Base-by-base conservation (phyloP, 2,329 filamentous ascomycete species). In the Albophoma yamanashiensis region DNA sequence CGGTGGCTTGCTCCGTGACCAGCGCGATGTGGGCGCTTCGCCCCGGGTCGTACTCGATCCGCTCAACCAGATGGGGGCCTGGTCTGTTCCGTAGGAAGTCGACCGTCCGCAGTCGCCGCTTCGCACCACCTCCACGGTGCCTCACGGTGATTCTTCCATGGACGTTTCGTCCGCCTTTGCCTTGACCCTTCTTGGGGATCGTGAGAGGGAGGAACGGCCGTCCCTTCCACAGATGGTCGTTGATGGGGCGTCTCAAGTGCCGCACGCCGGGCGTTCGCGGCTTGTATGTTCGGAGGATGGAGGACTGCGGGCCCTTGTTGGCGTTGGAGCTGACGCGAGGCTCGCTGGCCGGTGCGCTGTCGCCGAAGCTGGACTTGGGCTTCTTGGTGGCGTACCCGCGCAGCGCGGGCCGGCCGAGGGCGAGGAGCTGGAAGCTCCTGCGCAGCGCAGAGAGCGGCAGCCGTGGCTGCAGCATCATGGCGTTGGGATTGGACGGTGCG, bases 221-320 rank as follows among this genome's bases (percentile, higher is more conserved):
- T 61, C 94, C 94, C 76, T 96, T 97, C 91, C 91, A 97, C 55
- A 99, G 79, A 74, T 99, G 94, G 69, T 97, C 92, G 75, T 97
- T 97, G 75, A 97, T 88, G 17, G 94, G 92, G 52, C 94, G 85
- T 73, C 88, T 89, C 65, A 99, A 79, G 83, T 99, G 94, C 69
- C 94, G 87, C 61, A 96, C 75, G 82, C 94, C 94, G 15, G 93
- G 93, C 0, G 94, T 97, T 68, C 91, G 87, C 42, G 94, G 94
- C 74, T 90, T 97, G 75, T 97, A 99, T 59, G 89, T 94, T 68
- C 91, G 87, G 73, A 97, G 73, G 53, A 81, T 76, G 20, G 77
- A 74, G 20, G 77, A 71, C 47, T 78, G 69, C 12, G 66, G 65
- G 22, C 64, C 66, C 5, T 64, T 63, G 22, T 64, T 67, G 47